Evolutionary conservation across 2,329 filamentous ascomycete genomes (phyloP).

Genomic region (Sarocladium strictum): DNA sequence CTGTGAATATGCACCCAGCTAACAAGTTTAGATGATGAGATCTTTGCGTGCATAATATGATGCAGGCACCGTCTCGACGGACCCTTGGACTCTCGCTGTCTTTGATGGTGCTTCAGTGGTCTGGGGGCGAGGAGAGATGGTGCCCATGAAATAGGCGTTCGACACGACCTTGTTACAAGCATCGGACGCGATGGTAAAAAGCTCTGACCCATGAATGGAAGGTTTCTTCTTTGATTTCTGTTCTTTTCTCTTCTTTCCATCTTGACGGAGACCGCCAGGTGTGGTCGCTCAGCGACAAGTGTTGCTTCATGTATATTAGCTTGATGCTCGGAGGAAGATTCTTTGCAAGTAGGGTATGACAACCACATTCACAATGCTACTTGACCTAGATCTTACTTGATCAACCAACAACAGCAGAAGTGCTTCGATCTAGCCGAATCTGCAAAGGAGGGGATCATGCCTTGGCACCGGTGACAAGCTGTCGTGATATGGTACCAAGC

Average conservation of each 20-base stretch:
- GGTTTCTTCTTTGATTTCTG: constrained; percentile 12
- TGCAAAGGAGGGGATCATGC: neutral
- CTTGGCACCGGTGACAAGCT: neutral
- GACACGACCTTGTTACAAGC: constrained; percentile 96
- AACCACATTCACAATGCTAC: too few species aligned
- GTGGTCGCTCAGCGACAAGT: constrained; percentile 2
- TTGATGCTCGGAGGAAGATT: neutral
- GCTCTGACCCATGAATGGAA: constrained; percentile 68
- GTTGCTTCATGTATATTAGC: neutral
- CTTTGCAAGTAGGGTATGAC: too few species aligned
- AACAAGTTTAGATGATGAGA: constrained; percentile 88
- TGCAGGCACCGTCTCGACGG: constrained; percentile 57
- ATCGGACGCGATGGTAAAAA: constrained; percentile 95
- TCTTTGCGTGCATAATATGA: constrained; percentile 96
- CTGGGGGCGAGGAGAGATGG: constrained; percentile 55
- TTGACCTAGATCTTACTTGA: too few species aligned
- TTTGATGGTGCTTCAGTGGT: constrained; percentile 78
- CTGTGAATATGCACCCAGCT: constrained; percentile 16
- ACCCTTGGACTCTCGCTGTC: constrained; percentile 70
- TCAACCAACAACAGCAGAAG: neutral
- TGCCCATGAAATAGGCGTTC: constrained; percentile 96
- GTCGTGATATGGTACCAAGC: neutral
- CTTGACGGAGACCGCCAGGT: neutral
- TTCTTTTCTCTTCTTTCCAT: neutral
- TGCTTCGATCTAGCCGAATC: neutral